A percentile compares a stretch with the other conserved stretches of the same genome.
phyloP scores from a whole-genome alignment of 2,329 filamentous ascomycete species.

The Emergomyces pasteurianus region DNA sequence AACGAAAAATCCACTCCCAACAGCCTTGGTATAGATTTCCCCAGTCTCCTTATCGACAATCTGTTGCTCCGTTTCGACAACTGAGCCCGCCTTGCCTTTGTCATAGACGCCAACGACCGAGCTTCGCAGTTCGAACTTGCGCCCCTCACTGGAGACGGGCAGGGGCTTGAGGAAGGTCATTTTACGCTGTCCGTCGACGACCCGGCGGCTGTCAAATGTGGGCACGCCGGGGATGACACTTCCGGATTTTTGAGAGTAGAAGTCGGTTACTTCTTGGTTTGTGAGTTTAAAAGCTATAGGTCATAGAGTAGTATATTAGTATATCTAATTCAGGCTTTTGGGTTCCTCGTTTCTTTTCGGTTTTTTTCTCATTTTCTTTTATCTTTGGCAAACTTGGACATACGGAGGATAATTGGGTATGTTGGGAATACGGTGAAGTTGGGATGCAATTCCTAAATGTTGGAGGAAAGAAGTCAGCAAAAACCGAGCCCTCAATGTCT shows the following conservation, averaged over 20 bases:
- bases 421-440: slow-evolving; percentile 82
- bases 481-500: not conserved
- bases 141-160: slow-evolving; percentile 57
- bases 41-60: slow-evolving; percentile 58
- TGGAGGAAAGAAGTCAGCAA: not conserved
- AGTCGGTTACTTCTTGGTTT: slow-evolving; percentile 67
- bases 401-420: slow-evolving; percentile 69
- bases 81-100: slow-evolving; percentile 72
- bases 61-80: slow-evolving; percentile 66
- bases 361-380: not conserved
- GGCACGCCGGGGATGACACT: slow-evolving; percentile 63
- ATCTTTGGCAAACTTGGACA: slow-evolving; percentile 17
- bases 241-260: slow-evolving; percentile 59
- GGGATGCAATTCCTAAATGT: slow-evolving; percentile 65
- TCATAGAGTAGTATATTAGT: not conserved
- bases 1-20: slow-evolving; percentile 66
- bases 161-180: slow-evolving; percentile 66
- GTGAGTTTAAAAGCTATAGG: slow-evolving; percentile 60
- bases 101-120: slow-evolving; percentile 80
- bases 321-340: not conserved
- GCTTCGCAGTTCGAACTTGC: slow-evolving; percentile 61
- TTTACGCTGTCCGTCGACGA: slow-evolving; percentile 74
- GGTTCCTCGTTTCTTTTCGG: not conserved
- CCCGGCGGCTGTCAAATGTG: slow-evolving; percentile 59
- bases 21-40: slow-evolving; percentile 58